Evolutionary conservation across 2,329 filamentous ascomycete genomes (phyloP), one percentile per base, ranked within the genome.

Genomic region (Pseudogymnoascus sp.): DNA sequence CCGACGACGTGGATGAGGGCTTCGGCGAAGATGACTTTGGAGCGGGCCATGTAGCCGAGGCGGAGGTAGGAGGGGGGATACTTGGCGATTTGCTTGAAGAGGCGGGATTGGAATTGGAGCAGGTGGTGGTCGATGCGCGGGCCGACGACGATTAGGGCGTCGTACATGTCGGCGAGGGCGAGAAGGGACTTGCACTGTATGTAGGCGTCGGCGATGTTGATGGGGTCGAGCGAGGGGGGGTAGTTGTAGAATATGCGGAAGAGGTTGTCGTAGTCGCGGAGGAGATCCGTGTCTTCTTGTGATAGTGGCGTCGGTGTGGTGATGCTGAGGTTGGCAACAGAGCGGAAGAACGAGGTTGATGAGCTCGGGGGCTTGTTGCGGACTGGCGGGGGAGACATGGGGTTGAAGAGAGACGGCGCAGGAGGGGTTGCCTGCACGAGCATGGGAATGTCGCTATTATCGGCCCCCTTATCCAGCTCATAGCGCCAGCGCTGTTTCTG

Each of bases 241-340:
- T 96, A 90, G 75, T 97, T 96, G 81, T 97, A 97, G 79, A 97
- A 96, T 66, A 95, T 89, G 70, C 93, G 90, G 74, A 97, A 96
- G 21, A 97, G 82, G 74, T 97, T 97, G 74, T 96, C 92, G 75
- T 97, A 97, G 77, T 97, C 91, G 69, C 91, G 90, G 56, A 97
- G 81, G 21, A 92, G 82, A 67, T 96, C 90, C 70, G 90, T 80
- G 62, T 91, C 85, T 56, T 84, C 81, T 64, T 84, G 82, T 13
- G 81, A 83, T 14, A 83, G 76, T 19, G 72, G 71, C 24, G 81
- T 75, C 21, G 68, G 26, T 38, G 62, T 63, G 6, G 59, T 64
- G 6, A 85, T 74, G 19, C 82, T 80, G 67, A 96, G 83, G 74
- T 93, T 95, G 67, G 90, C 88, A 76, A 96, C 90, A 62, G 90